A percentile compares a stretch with the other conserved stretches of the same genome.
These are phyloP conservation scores for Candida orba DNA, from an alignment of 805 yeast species.

Conservation along the genomic window DNA sequence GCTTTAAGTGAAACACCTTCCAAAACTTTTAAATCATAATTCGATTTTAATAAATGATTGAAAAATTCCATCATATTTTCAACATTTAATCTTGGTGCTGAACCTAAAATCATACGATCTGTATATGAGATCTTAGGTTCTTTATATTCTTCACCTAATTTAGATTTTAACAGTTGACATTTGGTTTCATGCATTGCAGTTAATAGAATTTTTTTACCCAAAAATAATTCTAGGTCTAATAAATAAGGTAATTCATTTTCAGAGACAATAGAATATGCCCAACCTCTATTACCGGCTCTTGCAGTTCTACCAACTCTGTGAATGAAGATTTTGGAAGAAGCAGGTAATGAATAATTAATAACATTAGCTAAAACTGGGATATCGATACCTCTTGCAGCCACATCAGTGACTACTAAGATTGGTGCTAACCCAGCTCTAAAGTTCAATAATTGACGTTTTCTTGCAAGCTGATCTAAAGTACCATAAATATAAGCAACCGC, in stretches of 20 bases:
- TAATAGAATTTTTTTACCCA: conserved; percentile 73
- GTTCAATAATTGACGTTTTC: conserved; percentile 79
- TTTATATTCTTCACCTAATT: conserved; percentile 33
- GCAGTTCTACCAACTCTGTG: conserved; percentile 99
- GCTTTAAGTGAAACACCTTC: conserved; percentile 76
- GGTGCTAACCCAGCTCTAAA: conserved; percentile 81
- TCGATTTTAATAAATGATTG: conserved; percentile 48
- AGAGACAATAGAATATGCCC: conserved; percentile 89
- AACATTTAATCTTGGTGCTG: conserved; percentile 64
- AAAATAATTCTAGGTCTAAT: conserved; percentile 80
- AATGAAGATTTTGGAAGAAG: conserved; percentile 85
- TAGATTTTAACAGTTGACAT: conserved; percentile 41
- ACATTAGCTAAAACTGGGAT: conserved; percentile 95
- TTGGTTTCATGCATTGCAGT: conserved; percentile 65
- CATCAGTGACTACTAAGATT: conserved; percentile 94
- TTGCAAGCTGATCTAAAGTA: conserved; percentile 88
- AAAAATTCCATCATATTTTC: conserved; percentile 71
- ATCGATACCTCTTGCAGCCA: conserved; percentile 98
- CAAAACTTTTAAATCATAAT: conserved; percentile 61
- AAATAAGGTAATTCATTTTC: conserved; percentile 86
- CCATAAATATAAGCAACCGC: conserved; percentile 89
- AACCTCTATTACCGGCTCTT: conserved; percentile 95
- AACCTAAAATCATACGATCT: conserved; percentile 74
- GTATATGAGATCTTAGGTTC: conserved; percentile 66
- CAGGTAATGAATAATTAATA: conserved; percentile 83